These are phyloP conservation scores for Trichoderma atrobrunneum DNA, from an alignment of 2,329 filamentous ascomycete species.

Conservation along the genomic window DNA sequence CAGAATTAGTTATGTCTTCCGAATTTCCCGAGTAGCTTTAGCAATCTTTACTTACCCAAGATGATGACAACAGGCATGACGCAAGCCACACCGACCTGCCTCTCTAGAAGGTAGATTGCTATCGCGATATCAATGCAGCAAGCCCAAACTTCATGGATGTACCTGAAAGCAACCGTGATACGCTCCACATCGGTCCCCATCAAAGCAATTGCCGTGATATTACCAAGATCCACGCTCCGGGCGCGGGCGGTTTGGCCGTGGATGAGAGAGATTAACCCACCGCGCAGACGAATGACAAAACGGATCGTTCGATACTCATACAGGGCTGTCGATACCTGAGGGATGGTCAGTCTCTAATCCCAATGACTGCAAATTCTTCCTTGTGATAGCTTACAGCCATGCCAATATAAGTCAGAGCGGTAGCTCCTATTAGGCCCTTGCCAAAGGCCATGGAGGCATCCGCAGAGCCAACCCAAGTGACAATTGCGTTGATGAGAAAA, in stretches of 20 bases:
- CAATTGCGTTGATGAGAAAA: neutral
- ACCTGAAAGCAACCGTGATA: neutral
- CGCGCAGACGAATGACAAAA: neutral
- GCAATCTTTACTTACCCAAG: neutral
- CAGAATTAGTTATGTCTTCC: neutral
- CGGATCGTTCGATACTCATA: neutral
- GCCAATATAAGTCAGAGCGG: neutral
- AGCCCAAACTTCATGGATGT: neutral
- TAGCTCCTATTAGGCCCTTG: neutral
- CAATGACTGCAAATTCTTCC: neutral
- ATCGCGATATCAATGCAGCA: neutral
- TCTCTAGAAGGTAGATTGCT: neutral
- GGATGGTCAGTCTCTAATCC: neutral
- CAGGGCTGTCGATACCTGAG: neutral
- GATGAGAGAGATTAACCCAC: neutral
- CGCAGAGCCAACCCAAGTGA: neutral
- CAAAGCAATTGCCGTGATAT: neutral
- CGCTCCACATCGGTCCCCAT: neutral
- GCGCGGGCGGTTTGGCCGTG: neutral
- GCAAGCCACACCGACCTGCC: neutral
- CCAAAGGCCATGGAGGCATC: neutral
- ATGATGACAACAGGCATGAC: neutral
- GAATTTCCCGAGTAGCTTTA: fast-evolving
- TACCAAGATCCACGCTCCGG: neutral
- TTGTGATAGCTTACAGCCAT: neutral